Evolutionary conservation across 176 grass and related monocot species (phyloP), one percentile per base, ranked within the genome.

Genomic region (Aechmea fasciata): DNA sequence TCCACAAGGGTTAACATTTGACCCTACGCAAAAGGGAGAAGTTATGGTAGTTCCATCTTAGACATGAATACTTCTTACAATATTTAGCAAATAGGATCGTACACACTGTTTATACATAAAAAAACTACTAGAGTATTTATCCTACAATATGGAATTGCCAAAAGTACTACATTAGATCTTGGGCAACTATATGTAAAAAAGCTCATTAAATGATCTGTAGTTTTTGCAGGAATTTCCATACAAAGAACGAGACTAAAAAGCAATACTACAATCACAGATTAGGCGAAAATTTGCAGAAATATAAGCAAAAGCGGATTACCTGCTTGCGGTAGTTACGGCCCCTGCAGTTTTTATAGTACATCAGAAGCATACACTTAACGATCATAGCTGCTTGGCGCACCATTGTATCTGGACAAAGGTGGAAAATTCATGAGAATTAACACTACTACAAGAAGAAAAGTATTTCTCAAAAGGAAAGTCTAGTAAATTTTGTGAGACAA

Each of bases 1-100:
- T 99, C 94, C 51, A 99, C 80, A 70, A 99, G 79, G 6, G 94
- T 99, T 75, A 99, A 55, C 87, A 99, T 93, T 90, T 97, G 94
- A n/a, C 94, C 94, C 94, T 99, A 85, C 24, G 20, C 65, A 52
- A 71, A 83, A 80, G 76, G n/a, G 82, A 11, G 53, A 71, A 78
- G 10, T 19, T 61, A 61, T 18, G 15, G 20, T 18, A 61, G 20
- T 61, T 61, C 55, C 15, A 20, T 61, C 20, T 61, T 61, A 61
- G 55, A 61, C 4, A 61, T 61, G 10, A 22, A 55, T 55, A 6
- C 11, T 41, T 6, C 33, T 41, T 41, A 41, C 6, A 7, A 6
- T 41, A 41, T 41, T 41, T 41, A 41, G 33, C 33, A 41, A 41
- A 41, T 41, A 8, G 33, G 33, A 41, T 41, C 33, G 5, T 7